Evolutionary conservation across 495 filamentous ascomycete species (phyloP).

Genomic region (Trichodelitschia bisporula): DNA sequence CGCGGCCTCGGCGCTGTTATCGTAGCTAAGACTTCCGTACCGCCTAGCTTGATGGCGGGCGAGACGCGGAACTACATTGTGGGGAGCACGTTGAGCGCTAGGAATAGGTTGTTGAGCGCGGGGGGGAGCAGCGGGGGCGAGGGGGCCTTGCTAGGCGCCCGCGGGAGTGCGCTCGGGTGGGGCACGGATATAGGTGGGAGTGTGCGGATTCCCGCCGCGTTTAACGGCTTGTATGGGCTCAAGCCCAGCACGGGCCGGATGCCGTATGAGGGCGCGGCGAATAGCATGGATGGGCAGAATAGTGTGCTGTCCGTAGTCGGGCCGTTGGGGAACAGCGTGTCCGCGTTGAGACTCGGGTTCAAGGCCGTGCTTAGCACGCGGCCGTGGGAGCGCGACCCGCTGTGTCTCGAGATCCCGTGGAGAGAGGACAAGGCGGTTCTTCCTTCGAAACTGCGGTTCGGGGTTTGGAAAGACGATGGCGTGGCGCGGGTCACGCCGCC

Average conservation of each 20-base stretch:
- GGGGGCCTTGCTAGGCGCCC: constrained; percentile 15
- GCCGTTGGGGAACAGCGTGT: constrained; percentile 24
- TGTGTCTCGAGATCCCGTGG: constrained; percentile 37
- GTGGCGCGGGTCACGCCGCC: constrained; percentile 25
- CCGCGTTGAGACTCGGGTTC: constrained; percentile 26
- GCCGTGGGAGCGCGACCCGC: constrained; percentile 41
- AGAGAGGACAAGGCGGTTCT: constrained; percentile 17
- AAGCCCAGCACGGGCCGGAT: constrained; percentile 20
- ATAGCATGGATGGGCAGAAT: constrained; percentile 34
- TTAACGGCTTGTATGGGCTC: constrained; percentile 22
- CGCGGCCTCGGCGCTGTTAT: constrained; percentile 33
- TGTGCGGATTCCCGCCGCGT: constrained; percentile 24
- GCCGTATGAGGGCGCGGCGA: constrained; percentile 26
- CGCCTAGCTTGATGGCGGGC: constrained; percentile 32
- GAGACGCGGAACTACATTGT: constrained; percentile 30
- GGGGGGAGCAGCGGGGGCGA: constrained; percentile 16
- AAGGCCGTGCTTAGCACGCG: constrained; percentile 26
- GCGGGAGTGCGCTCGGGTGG: constrained; percentile 15
- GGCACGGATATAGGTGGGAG: constrained; percentile 23
- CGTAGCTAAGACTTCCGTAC: constrained; percentile 41
- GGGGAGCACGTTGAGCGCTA: constrained; percentile 16
- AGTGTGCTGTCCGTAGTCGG: constrained; percentile 31
- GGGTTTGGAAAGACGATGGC: constrained; percentile 26
- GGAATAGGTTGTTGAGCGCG: constrained; percentile 13
- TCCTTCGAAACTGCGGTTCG: constrained; percentile 23